These are phyloP conservation scores for Aspergillus sclerotialis DNA, from an alignment of 2,329 filamentous ascomycete species.

Conservation along the genomic window DNA sequence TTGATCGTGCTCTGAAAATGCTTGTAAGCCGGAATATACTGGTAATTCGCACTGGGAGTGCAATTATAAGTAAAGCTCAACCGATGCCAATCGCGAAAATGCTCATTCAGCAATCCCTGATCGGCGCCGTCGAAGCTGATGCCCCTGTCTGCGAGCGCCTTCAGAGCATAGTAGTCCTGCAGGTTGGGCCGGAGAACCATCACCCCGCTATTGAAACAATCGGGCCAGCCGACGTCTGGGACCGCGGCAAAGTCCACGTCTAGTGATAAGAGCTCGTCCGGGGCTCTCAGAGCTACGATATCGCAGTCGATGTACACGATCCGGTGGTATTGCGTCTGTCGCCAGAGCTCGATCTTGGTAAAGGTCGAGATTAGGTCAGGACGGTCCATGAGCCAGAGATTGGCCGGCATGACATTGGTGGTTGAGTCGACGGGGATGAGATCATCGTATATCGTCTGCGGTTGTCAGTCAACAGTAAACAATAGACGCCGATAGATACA, in stretches of 20 bases:
- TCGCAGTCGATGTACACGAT: slow-evolving; percentile 95
- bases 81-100: slow-evolving; percentile 80
- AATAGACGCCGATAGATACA: slow-evolving; percentile 1
- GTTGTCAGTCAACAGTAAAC: slow-evolving; percentile 16
- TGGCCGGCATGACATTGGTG: slow-evolving; percentile 67
- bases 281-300: slow-evolving; percentile 79
- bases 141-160: slow-evolving; percentile 74
- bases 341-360: slow-evolving; percentile 95
- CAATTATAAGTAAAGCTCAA: slow-evolving; percentile 96
- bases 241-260: slow-evolving; percentile 61
- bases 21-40: slow-evolving; percentile 90
- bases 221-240: slow-evolving; percentile 95
- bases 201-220: slow-evolving; percentile 95
- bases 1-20: slow-evolving; percentile 88
- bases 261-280: slow-evolving; percentile 81
- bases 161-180: slow-evolving; percentile 79
- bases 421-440: slow-evolving; percentile 78
- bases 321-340: slow-evolving; percentile 78
- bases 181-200: slow-evolving; percentile 85
- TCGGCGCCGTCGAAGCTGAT: slow-evolving; percentile 97
- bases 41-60: slow-evolving; percentile 92
- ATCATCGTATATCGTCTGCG: slow-evolving; percentile 75
- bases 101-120: slow-evolving; percentile 90
- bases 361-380: slow-evolving; percentile 86
- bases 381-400: slow-evolving; percentile 87